Percentiles rank a stretch among this genome's conserved stretches.
phyloP scores from a whole-genome alignment of 31 red algal genomes.

The Asparagopsis taxiformis region DNA sequence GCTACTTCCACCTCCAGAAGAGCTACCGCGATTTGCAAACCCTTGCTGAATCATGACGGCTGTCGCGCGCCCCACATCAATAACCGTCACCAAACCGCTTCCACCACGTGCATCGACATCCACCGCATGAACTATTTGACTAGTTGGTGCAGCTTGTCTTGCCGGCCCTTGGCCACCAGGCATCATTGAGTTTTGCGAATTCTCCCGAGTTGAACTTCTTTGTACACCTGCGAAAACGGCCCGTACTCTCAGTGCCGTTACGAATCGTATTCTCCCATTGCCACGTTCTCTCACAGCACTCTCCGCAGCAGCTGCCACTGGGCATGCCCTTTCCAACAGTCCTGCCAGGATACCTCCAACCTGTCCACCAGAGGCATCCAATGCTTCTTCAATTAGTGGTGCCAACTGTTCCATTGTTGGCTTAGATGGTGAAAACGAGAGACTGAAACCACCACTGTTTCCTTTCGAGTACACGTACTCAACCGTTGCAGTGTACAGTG shows the following conservation, averaged over 20 bases:
- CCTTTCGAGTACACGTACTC: slow-evolving; percentile 86
- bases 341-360: slow-evolving; percentile 79
- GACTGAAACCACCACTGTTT: slow-evolving; percentile 82
- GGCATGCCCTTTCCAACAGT: slow-evolving; percentile 79
- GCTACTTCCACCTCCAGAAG: slow-evolving; percentile 18
- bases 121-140: slow-evolving; percentile 54
- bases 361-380: slow-evolving; percentile 85
- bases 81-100: slow-evolving; percentile 69
- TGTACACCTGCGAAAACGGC: slow-evolving; percentile 65
- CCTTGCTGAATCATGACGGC: slow-evolving; percentile 87
- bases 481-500: slow-evolving; percentile 68
- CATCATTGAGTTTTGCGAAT: neutral
- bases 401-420: slow-evolving; percentile 69
- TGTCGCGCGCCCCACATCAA: slow-evolving; percentile 88
- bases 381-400: slow-evolving; percentile 82
- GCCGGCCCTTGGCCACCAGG: neutral
- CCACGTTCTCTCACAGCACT: slow-evolving; percentile 63
- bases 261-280: slow-evolving; percentile 76
- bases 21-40: slow-evolving; percentile 32
- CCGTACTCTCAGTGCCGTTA: slow-evolving; percentile 81
- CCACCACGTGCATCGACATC: slow-evolving; percentile 83
- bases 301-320: slow-evolving; percentile 80
- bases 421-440: slow-evolving; percentile 78
- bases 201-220: neutral
- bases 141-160: slow-evolving; percentile 13